phyloP scores from a whole-genome alignment of 192 early-diverging fungal genomes.

The Backusella westeae region DNA sequence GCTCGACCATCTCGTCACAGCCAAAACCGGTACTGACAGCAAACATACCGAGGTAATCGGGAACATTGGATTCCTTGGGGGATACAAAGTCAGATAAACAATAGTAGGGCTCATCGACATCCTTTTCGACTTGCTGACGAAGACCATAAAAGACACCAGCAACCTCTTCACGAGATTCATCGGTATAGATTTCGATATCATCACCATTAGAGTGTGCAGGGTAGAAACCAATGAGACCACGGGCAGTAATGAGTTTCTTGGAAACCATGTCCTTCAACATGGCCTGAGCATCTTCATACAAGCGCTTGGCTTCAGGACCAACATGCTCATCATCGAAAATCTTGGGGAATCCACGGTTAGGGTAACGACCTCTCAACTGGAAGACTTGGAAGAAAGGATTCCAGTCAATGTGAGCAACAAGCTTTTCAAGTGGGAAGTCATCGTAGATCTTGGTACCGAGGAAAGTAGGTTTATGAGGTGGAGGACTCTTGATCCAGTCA shows the following conservation, averaged over 20 bases:
- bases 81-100: constrained; percentile 93
- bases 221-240: constrained; percentile 83
- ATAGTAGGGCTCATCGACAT: constrained; percentile 81
- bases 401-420: constrained; percentile 93
- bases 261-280: constrained; percentile 82
- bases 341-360: constrained; percentile 96
- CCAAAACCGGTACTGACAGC: constrained; percentile 91
- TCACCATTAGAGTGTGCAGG: constrained; percentile 88
- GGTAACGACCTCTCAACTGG: constrained; percentile 93
- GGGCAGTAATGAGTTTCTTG: constrained; percentile 68
- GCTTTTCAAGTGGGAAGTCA: constrained; percentile 70
- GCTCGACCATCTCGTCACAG: constrained; percentile 80
- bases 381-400: constrained; percentile 99
- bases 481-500: constrained; percentile 64
- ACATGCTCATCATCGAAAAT: constrained; percentile 96
- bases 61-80: constrained; percentile 66
- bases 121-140: constrained; percentile 85
- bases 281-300: constrained; percentile 81
- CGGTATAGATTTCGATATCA: constrained; percentile 85
- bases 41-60: constrained; percentile 90
- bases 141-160: constrained; percentile 83
- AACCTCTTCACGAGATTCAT: constrained; percentile 67
- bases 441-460: constrained; percentile 79
- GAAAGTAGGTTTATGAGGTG: constrained; percentile 79
- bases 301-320: constrained; percentile 84